Base-by-base conservation (phyloP, 2,329 filamentous ascomycete genomes). In the Talaromyces funiculosus region DNA sequence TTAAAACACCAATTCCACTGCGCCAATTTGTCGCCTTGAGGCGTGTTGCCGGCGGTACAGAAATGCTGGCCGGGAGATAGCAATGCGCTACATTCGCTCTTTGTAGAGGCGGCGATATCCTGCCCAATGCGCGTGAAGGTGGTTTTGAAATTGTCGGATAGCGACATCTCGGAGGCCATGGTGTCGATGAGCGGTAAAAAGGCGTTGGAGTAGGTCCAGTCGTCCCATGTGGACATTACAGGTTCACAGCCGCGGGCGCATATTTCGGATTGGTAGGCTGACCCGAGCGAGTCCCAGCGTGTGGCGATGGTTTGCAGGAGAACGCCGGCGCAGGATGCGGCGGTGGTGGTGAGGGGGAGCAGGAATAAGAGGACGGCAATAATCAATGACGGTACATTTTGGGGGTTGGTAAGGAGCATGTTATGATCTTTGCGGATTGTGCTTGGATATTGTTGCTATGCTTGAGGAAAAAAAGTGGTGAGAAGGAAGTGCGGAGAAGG, bases 1-100 rank as follows among this genome's bases (percentile, higher is more conserved):
- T 62, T 62, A 43, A 62, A 59, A 51, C 61, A 62, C 29, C 40
- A 31, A 57, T 62, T 62, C 61, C 61, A 62, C 6, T 60, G 51
- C 14, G 40, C 49, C n/a, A 62, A 16, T 22, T 62, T 59, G 42
- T 62, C 35, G 29, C 43, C 53, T 3, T 31, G 22, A 2, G 56
- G 45, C 1, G 56, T 59, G 6, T 51, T 20, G 18, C 56, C 56
- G 29, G 8, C 29, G 9, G 37, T 56, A 24, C 61, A 62, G 9
- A 62, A 40, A 57, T 62, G 61, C 29, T 62, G 56, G 10, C 53
- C 57, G 0, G 56, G 42, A 1, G 40, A 37, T 37, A 62, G 14
- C 22, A 62, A 14, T 1, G 42, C 35, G 35, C 42, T 43, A 55
- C 61, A 62, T 35, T 62, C 49, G 3, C 26, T 22, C 56, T 62